Conservation (phyloP, 2,329 filamentous ascomycete genomes). For the Monosporascus ibericus region DNA sequence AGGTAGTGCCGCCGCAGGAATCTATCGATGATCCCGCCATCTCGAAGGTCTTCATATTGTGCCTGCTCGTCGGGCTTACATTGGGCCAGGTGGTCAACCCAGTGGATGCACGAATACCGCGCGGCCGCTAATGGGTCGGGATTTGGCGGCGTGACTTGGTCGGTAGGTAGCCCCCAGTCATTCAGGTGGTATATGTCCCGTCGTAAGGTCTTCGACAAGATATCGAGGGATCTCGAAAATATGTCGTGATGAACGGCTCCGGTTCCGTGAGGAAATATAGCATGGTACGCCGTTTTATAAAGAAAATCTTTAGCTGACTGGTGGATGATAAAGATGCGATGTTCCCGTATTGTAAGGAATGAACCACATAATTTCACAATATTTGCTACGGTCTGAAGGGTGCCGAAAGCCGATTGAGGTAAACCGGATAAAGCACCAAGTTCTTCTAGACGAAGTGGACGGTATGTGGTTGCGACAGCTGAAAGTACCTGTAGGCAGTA, state of each 20-base stretch:
- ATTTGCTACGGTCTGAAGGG: conserved; percentile 10
- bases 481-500: conserved; percentile 30
- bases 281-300: conserved; percentile 6
- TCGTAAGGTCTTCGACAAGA: conserved; percentile 21
- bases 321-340: conserved; percentile 31
- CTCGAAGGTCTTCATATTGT: no score
- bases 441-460: conserved; percentile 31
- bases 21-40: no score
- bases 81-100: no score
- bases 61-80: no score
- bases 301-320: conserved; percentile 39
- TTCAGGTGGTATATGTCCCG: no score
- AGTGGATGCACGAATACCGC: no score
- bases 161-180: no score
- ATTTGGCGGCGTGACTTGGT: no score
- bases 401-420: not conserved
- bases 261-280: not conserved
- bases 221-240: conserved; percentile 23
- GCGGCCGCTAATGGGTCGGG: no score
- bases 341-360: conserved; percentile 29
- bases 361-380: conserved; percentile 32
- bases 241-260: not conserved
- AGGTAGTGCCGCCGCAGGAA: no score
- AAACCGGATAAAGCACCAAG: conserved; percentile 16
- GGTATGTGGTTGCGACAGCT: conserved; percentile 22